Evolutionary conservation across 345 rosid species (phyloP), one percentile per base, ranked within the genome.

Genomic region (Conringia planisiliqua): DNA sequence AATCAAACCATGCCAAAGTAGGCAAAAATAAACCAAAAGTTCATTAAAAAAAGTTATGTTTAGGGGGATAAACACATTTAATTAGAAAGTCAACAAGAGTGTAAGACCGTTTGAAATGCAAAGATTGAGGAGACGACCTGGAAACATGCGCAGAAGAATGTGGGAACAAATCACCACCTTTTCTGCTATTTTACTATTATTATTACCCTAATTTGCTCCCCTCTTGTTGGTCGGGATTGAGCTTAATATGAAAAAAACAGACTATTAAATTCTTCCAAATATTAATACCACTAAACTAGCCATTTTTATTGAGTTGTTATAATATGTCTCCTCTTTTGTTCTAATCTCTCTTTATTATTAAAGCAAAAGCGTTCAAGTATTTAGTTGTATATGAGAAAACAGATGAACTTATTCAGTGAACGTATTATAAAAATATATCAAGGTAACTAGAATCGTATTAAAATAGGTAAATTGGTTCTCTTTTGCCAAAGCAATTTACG

Each of bases 91-190:
- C 3, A 36, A 22, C 12, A n/a, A n/a, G n/a, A n/a, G 40, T 36
- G 40, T 4, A 50, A 50, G 61, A 61, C 14, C 10, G 52, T 62
- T 36, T 62, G 54, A 62, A 72, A 39, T 62, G 33, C 62, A 40
- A 39, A 27, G 33, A 61, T n/a, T 61, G 51, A 39, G 69, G 69
- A 72, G 17, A 62, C 32, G 10, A 35, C 38, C 20, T 51, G 54
- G 30, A 72, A 72, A 72, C 76, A 71, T 72, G 76, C 35, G 60
- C 70, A 62, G 32, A 62, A 39, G 62, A 51, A 62, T 62, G 76
- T 72, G 76, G 62, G 68, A 26, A 47, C 24, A 17, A 18, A 42
- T 70, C 42, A 57, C 54, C 54, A 17, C 32, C 27, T 42, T 56
- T 42, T 69, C 56, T 11, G 5, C 8, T 40, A 1, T 26, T 51